These are phyloP conservation scores for Monilinia fructigena DNA, from an alignment of 2,329 filamentous ascomycete genomes.

Conservation along the genomic window DNA sequence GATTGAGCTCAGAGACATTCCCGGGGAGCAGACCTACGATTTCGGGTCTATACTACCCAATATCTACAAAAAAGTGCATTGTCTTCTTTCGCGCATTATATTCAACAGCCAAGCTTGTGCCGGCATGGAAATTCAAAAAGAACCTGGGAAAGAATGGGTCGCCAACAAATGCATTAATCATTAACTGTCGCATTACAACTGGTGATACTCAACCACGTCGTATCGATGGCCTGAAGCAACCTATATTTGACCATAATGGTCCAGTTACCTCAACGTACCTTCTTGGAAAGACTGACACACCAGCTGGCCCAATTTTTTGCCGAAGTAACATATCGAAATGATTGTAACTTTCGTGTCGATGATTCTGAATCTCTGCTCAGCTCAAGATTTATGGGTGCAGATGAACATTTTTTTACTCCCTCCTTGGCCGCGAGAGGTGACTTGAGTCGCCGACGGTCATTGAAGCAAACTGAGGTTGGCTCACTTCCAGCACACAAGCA, in stretches of 20 bases:
- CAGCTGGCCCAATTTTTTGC: conserved; percentile 81
- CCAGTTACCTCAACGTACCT: conserved; percentile 72
- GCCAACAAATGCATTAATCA: conserved; percentile 61
- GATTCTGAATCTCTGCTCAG: conserved; percentile 88
- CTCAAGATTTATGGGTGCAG: conserved; percentile 88
- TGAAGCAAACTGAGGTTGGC: conserved; percentile 56
- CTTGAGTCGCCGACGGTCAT: conserved; percentile 42
- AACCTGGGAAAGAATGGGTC: conserved; percentile 67
- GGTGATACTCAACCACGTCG: conserved; percentile 52
- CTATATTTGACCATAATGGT: conserved; percentile 62
- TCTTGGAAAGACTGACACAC: conserved; percentile 82
- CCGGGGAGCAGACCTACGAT: conserved; percentile 50
- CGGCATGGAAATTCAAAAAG: conserved; percentile 79
- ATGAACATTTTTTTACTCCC: conserved; percentile 83
- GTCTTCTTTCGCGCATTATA: conserved; percentile 90
- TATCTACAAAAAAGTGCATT: conserved; percentile 93
- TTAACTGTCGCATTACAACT: conserved; percentile 76
- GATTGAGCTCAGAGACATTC: conserved; percentile 70
- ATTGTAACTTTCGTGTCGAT: conserved; percentile 87
- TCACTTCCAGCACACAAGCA: conserved; percentile 70
- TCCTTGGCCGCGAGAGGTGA: conserved; percentile 53
- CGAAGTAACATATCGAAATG: conserved; percentile 78
- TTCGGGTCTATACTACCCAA: conserved; percentile 71
- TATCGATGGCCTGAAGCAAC: conserved; percentile 68
- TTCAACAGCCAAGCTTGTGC: conserved; percentile 76